These are phyloP conservation scores for Pneumocystis jirovecii DNA, from an alignment of 1,139 yeast species.

Conservation along the genomic window DNA sequence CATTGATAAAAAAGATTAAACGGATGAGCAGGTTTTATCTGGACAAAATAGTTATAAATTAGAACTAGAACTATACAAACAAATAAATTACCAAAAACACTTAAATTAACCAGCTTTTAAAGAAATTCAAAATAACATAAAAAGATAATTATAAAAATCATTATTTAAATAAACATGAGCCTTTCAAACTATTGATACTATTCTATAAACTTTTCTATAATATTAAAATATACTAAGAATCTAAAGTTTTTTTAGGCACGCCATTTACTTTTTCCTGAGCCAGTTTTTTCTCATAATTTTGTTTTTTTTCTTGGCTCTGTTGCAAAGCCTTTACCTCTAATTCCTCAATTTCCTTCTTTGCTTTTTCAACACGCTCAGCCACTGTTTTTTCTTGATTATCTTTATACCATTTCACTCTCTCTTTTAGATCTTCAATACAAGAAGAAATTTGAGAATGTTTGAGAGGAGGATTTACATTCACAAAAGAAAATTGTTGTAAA, in stretches of 20 bases:
- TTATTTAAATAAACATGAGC: background rate
- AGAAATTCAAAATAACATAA: background rate
- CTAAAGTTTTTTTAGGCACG: background rate
- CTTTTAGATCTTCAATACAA: constrained; percentile 55
- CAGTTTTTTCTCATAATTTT: background rate
- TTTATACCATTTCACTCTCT: constrained; percentile 55
- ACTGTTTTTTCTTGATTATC: constrained; percentile 74
- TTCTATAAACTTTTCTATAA: background rate
- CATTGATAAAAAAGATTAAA: too few relatives aligned
- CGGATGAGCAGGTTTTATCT: too few relatives aligned
- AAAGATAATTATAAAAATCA: background rate
- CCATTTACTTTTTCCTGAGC: constrained; percentile 1
- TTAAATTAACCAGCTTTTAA: background rate
- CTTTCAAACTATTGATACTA: background rate
- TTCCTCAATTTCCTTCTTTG: constrained; percentile 17
- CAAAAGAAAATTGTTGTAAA: constrained; percentile 61
- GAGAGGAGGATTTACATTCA: constrained; percentile 69
- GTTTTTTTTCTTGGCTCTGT: constrained; percentile 1
- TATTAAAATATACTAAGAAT: background rate
- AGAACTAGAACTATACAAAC: too few relatives aligned
- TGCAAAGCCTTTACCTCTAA: constrained; percentile 8
- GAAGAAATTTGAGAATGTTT: constrained; percentile 56
- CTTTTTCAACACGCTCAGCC: constrained; percentile 27
- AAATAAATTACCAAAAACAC: background rate
- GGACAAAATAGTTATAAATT: too few relatives aligned